These are phyloP conservation scores for Aspergillus incahuasiensis DNA, from an alignment of 495 filamentous ascomycete species.

Conservation along the genomic window DNA sequence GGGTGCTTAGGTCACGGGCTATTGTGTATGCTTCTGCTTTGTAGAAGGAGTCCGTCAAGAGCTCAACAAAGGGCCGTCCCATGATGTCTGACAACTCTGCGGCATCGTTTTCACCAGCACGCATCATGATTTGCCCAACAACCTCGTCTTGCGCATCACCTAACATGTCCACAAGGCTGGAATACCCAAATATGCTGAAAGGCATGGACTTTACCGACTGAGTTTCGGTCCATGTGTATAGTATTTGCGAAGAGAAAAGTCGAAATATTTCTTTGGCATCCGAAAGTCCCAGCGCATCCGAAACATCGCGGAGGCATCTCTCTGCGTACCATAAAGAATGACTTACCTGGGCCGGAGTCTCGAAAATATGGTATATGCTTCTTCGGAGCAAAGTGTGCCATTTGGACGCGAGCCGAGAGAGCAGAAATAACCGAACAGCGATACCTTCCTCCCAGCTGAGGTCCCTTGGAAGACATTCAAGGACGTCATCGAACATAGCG, in stretches of 20 bases:
- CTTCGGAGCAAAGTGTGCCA: conserved; percentile 80
- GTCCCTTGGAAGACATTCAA: conserved; percentile 67
- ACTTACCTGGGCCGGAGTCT: conserved; percentile 68
- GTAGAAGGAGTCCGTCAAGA: conserved; percentile 66
- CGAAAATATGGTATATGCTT: conserved; percentile 88
- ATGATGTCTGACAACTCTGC: conserved; percentile 54
- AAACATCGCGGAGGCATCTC: conserved; percentile 62
- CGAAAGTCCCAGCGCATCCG: conserved; percentile 57
- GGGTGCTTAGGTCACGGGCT: conserved; percentile 66
- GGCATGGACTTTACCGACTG: conserved; percentile 65
- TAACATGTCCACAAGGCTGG: conserved; percentile 62
- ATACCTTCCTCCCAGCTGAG: conserved; percentile 74
- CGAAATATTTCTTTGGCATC: conserved; percentile 67
- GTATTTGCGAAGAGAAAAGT: conserved; percentile 87
- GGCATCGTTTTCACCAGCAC: conserved; percentile 60
- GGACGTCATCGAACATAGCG: conserved; percentile 70
- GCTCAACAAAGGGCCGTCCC: conserved; percentile 46
- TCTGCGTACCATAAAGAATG: conserved; percentile 62
- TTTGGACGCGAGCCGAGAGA: conserved; percentile 66
- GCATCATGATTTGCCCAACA: conserved; percentile 80
- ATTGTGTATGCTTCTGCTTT: conserved; percentile 82
- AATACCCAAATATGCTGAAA: conserved; percentile 76
- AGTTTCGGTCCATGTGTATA: conserved; percentile 82
- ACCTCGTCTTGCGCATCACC: conserved; percentile 72
- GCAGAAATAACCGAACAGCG: conserved; percentile 71